Evolutionary conservation across 345 rosid genomes (phyloP).

Genomic region (Leavenworthia alabamica): DNA sequence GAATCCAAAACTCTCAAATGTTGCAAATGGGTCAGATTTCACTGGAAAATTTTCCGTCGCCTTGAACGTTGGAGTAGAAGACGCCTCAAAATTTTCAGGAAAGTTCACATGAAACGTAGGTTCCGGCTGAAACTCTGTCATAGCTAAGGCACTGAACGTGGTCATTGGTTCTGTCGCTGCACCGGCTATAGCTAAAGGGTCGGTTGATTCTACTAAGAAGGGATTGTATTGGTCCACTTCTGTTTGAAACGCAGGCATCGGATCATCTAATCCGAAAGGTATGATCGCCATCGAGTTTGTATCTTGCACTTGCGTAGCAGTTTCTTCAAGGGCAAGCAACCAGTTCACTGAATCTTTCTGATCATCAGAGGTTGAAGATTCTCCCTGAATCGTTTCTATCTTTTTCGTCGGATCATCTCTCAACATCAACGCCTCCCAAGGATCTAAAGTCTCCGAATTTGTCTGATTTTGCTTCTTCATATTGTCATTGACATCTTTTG

Average conservation of each 20-base stretch:
- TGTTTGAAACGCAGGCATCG: constrained; percentile 2
- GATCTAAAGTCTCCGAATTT: constrained; percentile 8
- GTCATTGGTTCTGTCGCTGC: not conserved
- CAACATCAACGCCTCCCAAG: constrained; percentile 26
- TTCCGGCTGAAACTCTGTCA: constrained; percentile 31
- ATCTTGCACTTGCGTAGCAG: constrained; percentile 23
- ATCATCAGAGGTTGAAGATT: constrained; percentile 1
- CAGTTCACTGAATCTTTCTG: constrained; percentile 31
- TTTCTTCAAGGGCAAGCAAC: constrained; percentile 51
- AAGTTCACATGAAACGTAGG: constrained; percentile 49
- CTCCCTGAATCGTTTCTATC: not conserved
- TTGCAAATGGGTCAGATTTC: constrained; percentile 47
- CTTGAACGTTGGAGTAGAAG: constrained; percentile 27
- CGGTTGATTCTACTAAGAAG: constrained; percentile 37
- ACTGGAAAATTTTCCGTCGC: not conserved
- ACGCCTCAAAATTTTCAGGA: constrained; percentile 25
- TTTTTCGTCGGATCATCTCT: constrained; percentile 19
- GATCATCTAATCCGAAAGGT: constrained; percentile 19
- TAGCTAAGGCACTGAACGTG: constrained; percentile 4
- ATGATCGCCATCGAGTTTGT: constrained; percentile 16
- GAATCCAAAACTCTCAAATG: constrained; percentile 28
- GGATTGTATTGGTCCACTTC: constrained; percentile 53
- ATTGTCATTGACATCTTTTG: constrained; percentile 1
- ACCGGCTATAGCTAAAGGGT: not conserved
- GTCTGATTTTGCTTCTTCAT: constrained; percentile 8